Percentiles rank a stretch among this genome's conserved stretches.
phyloP scores from a whole-genome alignment of 2,329 filamentous ascomycete species.

The Fusarium tanahbumbuense region DNA sequence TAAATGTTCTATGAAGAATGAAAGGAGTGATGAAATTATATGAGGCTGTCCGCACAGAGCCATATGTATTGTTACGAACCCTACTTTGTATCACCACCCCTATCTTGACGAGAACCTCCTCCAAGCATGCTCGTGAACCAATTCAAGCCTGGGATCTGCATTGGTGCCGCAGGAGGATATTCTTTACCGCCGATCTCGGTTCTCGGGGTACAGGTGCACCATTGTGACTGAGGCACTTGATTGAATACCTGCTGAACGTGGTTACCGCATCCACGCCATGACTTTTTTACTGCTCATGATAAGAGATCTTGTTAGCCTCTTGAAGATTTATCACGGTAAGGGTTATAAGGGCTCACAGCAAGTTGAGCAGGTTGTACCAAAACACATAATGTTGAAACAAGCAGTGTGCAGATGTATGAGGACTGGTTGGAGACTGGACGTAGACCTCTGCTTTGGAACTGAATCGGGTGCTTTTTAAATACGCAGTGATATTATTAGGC shows the following conservation, averaged over 20 bases:
- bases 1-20: neutral
- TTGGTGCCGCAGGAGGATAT: conserved; percentile 59
- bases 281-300: conserved; percentile 55
- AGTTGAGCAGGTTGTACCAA: conserved; percentile 54
- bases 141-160: conserved; percentile 54
- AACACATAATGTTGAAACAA: conserved; percentile 53
- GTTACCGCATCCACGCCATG: conserved; percentile 63
- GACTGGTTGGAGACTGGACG: neutral
- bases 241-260: conserved; percentile 60
- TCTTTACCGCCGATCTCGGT: conserved; percentile 57
- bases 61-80: conserved; percentile 27
- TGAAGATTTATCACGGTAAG: neutral
- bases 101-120: conserved; percentile 6
- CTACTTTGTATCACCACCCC: conserved; percentile 29
- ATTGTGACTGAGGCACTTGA: conserved; percentile 57
- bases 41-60: neutral
- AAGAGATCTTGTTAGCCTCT: neutral
- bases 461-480: neutral
- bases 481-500: neutral
- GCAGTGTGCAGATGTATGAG: neutral
- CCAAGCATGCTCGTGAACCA: conserved; percentile 51
- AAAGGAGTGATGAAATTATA: neutral
- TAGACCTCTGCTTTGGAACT: neutral
- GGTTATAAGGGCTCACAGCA: conserved; percentile 52
- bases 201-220: conserved; percentile 61